These are phyloP conservation scores for Alternaria sp. DNA, from an alignment of 2,329 filamentous ascomycete species.

Conservation along the genomic window DNA sequence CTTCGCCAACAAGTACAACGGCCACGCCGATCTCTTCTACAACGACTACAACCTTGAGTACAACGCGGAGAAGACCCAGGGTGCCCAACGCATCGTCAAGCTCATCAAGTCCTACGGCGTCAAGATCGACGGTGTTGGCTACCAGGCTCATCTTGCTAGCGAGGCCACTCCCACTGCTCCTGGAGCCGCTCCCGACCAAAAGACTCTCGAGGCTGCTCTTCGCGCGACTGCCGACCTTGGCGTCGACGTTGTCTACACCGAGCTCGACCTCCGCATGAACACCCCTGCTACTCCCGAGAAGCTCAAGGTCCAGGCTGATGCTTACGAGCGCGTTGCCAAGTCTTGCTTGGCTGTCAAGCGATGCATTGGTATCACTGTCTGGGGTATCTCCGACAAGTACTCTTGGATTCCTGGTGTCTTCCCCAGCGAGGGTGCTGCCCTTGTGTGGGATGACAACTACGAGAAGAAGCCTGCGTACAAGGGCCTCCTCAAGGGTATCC, in stretches of 20 bases:
- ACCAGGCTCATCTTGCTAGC: slow-evolving; percentile 65
- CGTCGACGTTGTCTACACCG: slow-evolving; percentile 68
- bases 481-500: slow-evolving; percentile 38
- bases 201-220: slow-evolving; percentile 58
- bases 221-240: slow-evolving; percentile 61
- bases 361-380: slow-evolving; percentile 56
- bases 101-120: slow-evolving; percentile 53
- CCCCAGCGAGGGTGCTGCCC: slow-evolving; percentile 46
- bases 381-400: slow-evolving; percentile 56
- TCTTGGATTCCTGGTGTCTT: slow-evolving; percentile 53
- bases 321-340: slow-evolving; percentile 54
- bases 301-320: slow-evolving; percentile 57
- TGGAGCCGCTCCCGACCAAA: slow-evolving; percentile 54
- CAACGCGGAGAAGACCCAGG: slow-evolving; percentile 55
- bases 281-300: slow-evolving; percentile 57
- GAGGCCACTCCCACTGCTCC: slow-evolving; percentile 60
- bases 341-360: slow-evolving; percentile 48
- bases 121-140: slow-evolving; percentile 66
- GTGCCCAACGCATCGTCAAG: slow-evolving; percentile 49
- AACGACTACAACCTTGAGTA: slow-evolving; percentile 72
- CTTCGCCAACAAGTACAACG: slow-evolving; percentile 51
- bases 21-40: slow-evolving; percentile 60
- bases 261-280: slow-evolving; percentile 65
- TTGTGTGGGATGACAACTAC: slow-evolving; percentile 45
- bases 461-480: slow-evolving; percentile 50